phyloP scores from a whole-genome alignment of 352 stramenopile species.

The Globisporangium solare region DNA sequence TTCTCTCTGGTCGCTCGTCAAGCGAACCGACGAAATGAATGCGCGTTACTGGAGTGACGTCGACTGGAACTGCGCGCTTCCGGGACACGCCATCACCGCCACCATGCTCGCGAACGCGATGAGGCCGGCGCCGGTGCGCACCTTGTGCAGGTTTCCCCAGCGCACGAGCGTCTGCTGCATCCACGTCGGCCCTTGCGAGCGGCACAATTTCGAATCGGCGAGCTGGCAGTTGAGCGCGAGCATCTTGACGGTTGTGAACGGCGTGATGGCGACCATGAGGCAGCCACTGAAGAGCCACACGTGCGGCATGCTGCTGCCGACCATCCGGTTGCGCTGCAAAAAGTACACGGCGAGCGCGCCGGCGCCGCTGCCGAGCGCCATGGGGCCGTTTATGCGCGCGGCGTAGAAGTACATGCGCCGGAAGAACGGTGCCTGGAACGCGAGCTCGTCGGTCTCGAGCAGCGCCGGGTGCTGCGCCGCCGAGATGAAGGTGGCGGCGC shows the following conservation, averaged over 20 bases:
- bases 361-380: slow-evolving; percentile 49
- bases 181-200: slow-evolving; percentile 18
- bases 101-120: slow-evolving; percentile 35
- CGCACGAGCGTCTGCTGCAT: slow-evolving; percentile 22
- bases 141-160: slow-evolving; percentile 33
- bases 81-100: slow-evolving; percentile 20
- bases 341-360: slow-evolving; percentile 43
- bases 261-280: slow-evolving; percentile 30
- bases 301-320: slow-evolving; percentile 22
- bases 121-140: slow-evolving; percentile 28
- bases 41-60: background rate
- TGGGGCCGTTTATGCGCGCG: slow-evolving; percentile 51
- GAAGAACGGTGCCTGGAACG: slow-evolving; percentile 73
- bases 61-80: background rate
- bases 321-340: slow-evolving; percentile 27
- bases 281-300: slow-evolving; percentile 49
- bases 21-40: no score
- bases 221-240: slow-evolving; percentile 27
- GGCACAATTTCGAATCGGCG: slow-evolving; percentile 18
- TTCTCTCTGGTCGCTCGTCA: no score
- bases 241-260: slow-evolving; percentile 37
- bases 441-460: slow-evolving; percentile 44
- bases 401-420: slow-evolving; percentile 77
- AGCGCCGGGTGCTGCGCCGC: slow-evolving; percentile 70
- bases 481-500: slow-evolving; percentile 63